Conservation (phyloP, 176 grass and related monocot species). For the Aegilops longissima region DNA sequence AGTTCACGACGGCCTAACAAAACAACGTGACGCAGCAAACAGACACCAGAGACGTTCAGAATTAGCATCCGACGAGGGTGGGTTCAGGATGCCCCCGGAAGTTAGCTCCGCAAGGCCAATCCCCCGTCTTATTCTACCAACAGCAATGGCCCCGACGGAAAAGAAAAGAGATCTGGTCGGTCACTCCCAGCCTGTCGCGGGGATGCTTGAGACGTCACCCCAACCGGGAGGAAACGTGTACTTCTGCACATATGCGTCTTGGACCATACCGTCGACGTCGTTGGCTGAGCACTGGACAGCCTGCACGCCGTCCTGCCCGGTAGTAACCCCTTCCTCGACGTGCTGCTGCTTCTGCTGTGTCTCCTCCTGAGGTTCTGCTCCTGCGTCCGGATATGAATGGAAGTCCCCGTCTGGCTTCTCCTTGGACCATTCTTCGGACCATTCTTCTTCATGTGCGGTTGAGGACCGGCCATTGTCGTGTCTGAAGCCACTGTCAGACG, state of each 20-base stretch:
- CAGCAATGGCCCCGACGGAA: background rate
- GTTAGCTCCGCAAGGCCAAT: background rate
- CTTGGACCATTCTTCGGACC: slow-evolving; percentile 5
- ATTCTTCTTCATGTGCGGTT: slow-evolving; percentile 12
- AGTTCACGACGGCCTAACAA: slow-evolving; percentile 7
- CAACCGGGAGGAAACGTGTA: slow-evolving; percentile 43
- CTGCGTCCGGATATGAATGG: slow-evolving; percentile 2
- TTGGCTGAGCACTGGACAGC: background rate
- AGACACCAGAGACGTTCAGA: background rate
- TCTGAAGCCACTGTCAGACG: slow-evolving; percentile 3
- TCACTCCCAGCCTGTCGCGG: slow-evolving; percentile 56
- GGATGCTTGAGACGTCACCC: slow-evolving; percentile 51
- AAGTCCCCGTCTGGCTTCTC: slow-evolving; percentile 28
- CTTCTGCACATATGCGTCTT: background rate
- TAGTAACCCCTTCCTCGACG: background rate
- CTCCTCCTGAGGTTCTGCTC: slow-evolving; percentile 17
- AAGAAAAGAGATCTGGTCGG: background rate
- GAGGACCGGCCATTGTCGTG: background rate
- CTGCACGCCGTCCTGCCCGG: background rate
- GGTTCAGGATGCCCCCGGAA: background rate
- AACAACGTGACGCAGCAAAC: background rate
- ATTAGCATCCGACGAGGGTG: background rate
- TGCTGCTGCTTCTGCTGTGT: slow-evolving; percentile 10
- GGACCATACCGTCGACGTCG: background rate
- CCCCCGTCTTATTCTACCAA: slow-evolving; percentile 4